These are phyloP conservation scores for Wickerhamomyces chaumierensis DNA, from an alignment of 805 yeast genomes.

Conservation along the genomic window DNA sequence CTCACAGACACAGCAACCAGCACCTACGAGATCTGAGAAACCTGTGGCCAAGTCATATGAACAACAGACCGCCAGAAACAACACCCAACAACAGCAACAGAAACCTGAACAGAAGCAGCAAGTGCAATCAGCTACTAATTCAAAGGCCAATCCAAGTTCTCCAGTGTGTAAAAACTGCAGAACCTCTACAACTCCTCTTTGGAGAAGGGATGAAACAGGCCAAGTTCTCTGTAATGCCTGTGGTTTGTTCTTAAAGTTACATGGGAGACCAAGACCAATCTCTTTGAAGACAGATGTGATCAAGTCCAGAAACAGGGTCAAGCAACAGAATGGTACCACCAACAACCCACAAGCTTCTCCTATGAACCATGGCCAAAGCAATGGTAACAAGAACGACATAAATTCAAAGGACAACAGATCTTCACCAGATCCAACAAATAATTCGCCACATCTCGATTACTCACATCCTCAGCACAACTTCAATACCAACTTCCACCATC, in stretches of 20 bases:
- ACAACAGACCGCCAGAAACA: neutral
- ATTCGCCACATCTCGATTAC: slow-evolving; percentile 22
- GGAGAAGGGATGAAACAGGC: slow-evolving; percentile 92
- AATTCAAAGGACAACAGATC: slow-evolving; percentile 1
- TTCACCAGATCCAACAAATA: neutral
- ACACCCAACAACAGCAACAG: neutral
- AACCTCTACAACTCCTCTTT: slow-evolving; percentile 86
- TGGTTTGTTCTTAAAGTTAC: slow-evolving; percentile 79
- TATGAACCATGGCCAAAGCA: slow-evolving; percentile 4
- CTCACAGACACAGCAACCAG: neutral
- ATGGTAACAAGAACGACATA: neutral
- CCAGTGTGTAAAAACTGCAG: slow-evolving; percentile 84
- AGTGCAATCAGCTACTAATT: neutral
- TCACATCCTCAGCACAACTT: slow-evolving; percentile 15
- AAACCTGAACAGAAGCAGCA: neutral
- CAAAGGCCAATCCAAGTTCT: slow-evolving; percentile 47
- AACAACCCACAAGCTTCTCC: slow-evolving; percentile 8
- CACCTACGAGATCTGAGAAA: neutral
- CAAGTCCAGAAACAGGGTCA: slow-evolving; percentile 80
- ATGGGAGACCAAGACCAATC: slow-evolving; percentile 88
- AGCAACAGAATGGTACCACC: slow-evolving; percentile 24
- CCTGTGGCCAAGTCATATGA: neutral
- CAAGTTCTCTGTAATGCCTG: slow-evolving; percentile 91
- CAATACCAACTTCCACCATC: slow-evolving; percentile 13
- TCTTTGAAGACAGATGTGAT: slow-evolving; percentile 86